Conservation (phyloP, 345 rosid species). For the Jatropha curcas region DNA sequence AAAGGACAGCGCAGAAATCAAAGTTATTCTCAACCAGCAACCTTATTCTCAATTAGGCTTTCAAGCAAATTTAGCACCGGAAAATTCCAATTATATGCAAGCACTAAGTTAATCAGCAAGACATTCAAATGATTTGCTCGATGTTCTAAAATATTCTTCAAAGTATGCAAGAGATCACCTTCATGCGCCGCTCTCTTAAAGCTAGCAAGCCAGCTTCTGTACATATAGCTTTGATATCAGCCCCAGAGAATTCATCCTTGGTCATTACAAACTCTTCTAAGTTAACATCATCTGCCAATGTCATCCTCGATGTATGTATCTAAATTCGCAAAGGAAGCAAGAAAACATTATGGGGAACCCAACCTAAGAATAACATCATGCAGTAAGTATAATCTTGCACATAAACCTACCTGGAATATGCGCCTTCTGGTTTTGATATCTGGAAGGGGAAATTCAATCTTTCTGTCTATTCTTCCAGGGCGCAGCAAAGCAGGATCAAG, state of each 20-base stretch:
- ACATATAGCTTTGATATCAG: conserved; percentile 39
- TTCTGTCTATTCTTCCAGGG: conserved; percentile 24
- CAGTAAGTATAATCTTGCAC: not conserved
- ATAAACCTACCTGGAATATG: conserved; percentile 23
- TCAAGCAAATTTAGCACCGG: not conserved
- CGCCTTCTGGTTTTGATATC: conserved; percentile 39
- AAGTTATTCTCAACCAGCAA: not conserved
- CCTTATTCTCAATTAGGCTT: not conserved
- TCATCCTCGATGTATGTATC: conserved; percentile 41
- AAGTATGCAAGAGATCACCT: conserved; percentile 19
- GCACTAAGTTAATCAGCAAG: not conserved
- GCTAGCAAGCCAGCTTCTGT: conserved; percentile 41
- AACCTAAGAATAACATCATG: not conserved
- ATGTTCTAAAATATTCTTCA: not conserved
- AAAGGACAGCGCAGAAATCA: not conserved
- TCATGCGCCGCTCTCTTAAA: conserved; percentile 38
- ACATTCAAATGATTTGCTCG: not conserved
- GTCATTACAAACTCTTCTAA: conserved; percentile 43
- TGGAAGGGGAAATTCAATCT: conserved; percentile 27
- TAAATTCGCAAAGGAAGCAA: not conserved
- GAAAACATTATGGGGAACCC: too few relatives aligned
- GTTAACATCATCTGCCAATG: conserved; percentile 39
- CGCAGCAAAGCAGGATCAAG: conserved; percentile 23
- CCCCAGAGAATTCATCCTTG: conserved; percentile 38
- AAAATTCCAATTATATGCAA: not conserved